Evolutionary conservation across 768 basidiomycete species (phyloP).

Genomic region (Auricularia cornea): DNA sequence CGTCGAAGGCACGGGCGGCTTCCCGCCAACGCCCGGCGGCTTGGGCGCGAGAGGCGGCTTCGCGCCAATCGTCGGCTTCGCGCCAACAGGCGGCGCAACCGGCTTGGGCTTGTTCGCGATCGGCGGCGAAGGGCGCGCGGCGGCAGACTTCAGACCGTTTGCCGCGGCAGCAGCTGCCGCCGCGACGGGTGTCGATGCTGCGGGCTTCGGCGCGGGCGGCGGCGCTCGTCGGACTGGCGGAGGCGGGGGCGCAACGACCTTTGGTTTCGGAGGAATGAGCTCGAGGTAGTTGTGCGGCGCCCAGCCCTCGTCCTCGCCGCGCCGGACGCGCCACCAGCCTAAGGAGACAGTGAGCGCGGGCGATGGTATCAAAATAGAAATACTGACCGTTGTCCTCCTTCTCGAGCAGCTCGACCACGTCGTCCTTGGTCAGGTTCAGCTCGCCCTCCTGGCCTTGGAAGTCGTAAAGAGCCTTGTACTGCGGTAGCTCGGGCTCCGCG

Average conservation of each 20-base stretch:
- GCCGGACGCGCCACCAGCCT: constrained; percentile 96
- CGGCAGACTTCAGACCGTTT: constrained; percentile 26
- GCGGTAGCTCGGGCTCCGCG: constrained; percentile 55
- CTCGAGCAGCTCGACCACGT: constrained; percentile 82
- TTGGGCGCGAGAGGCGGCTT: constrained; percentile 47
- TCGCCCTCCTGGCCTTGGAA: constrained; percentile 92
- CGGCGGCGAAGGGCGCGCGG: constrained; percentile 41
- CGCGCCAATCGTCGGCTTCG: constrained; percentile 57
- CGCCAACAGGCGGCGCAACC: constrained; percentile 48
- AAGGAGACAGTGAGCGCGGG: background rate
- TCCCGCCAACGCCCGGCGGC: constrained; percentile 45
- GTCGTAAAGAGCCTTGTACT: constrained; percentile 85
- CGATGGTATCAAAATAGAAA: background rate
- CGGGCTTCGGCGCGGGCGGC: constrained; percentile 40
- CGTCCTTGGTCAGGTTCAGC: constrained; percentile 83
- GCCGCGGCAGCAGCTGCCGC: constrained; percentile 18
- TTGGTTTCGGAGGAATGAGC: constrained; percentile 57
- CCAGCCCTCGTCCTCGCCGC: constrained; percentile 79
- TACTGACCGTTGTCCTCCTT: constrained; percentile 72
- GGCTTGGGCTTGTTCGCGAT: constrained; percentile 43
- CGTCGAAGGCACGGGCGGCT: constrained; percentile 56
- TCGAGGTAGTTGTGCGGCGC: constrained; percentile 93
- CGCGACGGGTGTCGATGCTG: constrained; percentile 18
- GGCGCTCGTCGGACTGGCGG: constrained; percentile 46
- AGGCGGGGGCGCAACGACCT: constrained; percentile 57